Percentiles rank a stretch among this genome's conserved stretches.
Evolutionary conservation across 257 asterid species (phyloP).

Genomic region (Nicotiana obtusifolia): DNA sequence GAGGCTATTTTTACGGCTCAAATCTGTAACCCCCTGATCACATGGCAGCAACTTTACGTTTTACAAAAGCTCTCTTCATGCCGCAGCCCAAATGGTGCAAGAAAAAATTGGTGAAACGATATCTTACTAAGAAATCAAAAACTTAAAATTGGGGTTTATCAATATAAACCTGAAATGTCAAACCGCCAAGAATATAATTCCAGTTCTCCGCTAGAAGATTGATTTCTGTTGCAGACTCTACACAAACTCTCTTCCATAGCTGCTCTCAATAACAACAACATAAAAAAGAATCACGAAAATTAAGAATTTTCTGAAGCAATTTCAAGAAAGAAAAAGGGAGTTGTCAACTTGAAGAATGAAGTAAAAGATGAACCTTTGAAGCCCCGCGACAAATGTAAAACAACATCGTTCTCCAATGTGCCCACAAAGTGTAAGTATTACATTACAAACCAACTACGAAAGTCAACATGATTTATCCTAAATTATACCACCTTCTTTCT

Average conservation of each 20-base stretch:
- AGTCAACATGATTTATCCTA: constrained; percentile 28
- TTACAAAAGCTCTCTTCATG: no score
- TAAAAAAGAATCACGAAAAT: background rate
- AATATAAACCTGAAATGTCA: constrained; percentile 46
- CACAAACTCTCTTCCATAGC: constrained; percentile 65
- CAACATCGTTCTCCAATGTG: constrained; percentile 50
- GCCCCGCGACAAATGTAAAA: constrained; percentile 90
- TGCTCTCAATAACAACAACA: constrained; percentile 18
- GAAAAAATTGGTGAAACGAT: background rate
- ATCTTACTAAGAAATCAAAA: background rate
- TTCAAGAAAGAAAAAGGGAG: constrained; percentile 1
- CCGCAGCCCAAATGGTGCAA: background rate
- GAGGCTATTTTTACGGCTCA: no score
- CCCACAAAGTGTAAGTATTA: constrained; percentile 31
- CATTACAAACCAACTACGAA: constrained; percentile 36
- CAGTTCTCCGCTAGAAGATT: constrained; percentile 62
- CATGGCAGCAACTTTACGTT: no score
- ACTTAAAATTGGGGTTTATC: background rate
- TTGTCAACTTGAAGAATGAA: background rate
- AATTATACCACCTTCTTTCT: background rate
- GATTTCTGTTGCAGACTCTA: constrained; percentile 50
- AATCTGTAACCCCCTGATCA: no score
- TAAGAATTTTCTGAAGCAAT: background rate
- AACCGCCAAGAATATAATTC: constrained; percentile 65
- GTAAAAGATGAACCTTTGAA: constrained; percentile 58